These are phyloP conservation scores for Didymella sp. DNA, from an alignment of 2,329 filamentous ascomycete genomes.

Conservation along the genomic window DNA sequence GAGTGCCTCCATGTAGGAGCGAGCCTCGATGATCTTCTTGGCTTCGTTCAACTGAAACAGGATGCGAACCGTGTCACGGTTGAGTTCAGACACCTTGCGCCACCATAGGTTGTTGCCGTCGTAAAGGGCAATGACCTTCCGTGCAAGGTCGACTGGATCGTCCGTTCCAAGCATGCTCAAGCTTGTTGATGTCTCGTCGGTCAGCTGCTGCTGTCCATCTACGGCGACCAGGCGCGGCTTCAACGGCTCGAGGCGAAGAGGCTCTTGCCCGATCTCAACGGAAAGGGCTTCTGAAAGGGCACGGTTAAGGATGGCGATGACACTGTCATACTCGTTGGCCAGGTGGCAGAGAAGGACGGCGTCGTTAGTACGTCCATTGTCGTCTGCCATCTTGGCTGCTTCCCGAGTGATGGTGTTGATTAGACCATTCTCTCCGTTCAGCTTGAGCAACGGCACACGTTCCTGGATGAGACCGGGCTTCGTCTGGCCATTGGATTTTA, in stretches of 20 bases:
- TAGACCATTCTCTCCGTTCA: conserved; percentile 82
- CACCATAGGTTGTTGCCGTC: conserved; percentile 66
- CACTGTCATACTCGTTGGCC: conserved; percentile 92
- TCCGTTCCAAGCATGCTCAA: conserved; percentile 73
- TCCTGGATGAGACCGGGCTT: conserved; percentile 88
- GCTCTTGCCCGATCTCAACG: conserved; percentile 82
- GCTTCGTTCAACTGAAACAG: conserved; percentile 67
- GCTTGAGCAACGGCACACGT: conserved; percentile 79
- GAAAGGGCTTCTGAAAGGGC: conserved; percentile 89
- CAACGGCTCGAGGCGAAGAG: conserved; percentile 78
- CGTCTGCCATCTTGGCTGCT: conserved; percentile 89
- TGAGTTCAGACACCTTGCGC: conserved; percentile 64
- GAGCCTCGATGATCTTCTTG: conserved; percentile 64
- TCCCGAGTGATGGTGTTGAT: conserved; percentile 91
- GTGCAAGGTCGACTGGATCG: conserved; percentile 68
- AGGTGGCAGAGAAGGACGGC: conserved; percentile 94
- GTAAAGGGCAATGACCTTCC: conserved; percentile 69
- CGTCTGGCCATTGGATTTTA: conserved; percentile 82
- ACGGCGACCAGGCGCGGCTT: conserved; percentile 66
- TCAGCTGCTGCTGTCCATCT: conserved; percentile 37
- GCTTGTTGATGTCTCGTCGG: conserved; percentile 49
- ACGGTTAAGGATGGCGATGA: conserved; percentile 88
- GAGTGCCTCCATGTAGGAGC: conserved; percentile 67
- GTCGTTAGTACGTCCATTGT: conserved; percentile 91
- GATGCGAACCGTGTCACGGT: conserved; percentile 65